Evolutionary conservation across 768 basidiomycete species (phyloP).

Genomic region (Tulasnella sp.): DNA sequence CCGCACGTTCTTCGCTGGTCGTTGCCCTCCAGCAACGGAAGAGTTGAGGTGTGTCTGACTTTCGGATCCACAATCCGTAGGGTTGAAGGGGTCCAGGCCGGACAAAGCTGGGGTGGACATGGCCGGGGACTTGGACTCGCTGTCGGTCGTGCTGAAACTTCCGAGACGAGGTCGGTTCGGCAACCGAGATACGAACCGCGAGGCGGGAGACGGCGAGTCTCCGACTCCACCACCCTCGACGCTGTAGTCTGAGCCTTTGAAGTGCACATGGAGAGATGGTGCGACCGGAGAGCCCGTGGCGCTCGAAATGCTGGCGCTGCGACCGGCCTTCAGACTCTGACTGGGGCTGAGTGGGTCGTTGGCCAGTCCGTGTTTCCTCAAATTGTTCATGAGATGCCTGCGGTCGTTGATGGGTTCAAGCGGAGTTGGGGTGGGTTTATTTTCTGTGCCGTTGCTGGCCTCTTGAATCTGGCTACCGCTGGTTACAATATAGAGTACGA

Average conservation of each 20-base stretch:
- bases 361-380: conserved; percentile 1
- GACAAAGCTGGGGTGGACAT: background rate
- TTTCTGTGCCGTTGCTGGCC: background rate
- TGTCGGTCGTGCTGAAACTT: background rate
- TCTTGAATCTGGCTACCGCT: conserved; percentile 22
- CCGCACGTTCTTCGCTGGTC: background rate
- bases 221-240: background rate
- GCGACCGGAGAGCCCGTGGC: background rate
- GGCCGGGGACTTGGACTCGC: background rate
- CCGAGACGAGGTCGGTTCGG: background rate
- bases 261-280: background rate
- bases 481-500: conserved; percentile 50
- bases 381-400: background rate
- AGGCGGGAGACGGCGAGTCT: background rate
- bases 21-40: background rate
- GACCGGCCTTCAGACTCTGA: background rate
- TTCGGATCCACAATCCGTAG: background rate
- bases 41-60: background rate
- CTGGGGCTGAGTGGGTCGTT: conserved; percentile 2
- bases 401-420: background rate
- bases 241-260: background rate
- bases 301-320: background rate
- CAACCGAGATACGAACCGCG: background rate
- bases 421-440: background rate
- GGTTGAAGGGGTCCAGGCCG: background rate